Evolutionary conservation across 768 basidiomycete species (phyloP).

Genomic region (Kwoniella dendrophila): DNA sequence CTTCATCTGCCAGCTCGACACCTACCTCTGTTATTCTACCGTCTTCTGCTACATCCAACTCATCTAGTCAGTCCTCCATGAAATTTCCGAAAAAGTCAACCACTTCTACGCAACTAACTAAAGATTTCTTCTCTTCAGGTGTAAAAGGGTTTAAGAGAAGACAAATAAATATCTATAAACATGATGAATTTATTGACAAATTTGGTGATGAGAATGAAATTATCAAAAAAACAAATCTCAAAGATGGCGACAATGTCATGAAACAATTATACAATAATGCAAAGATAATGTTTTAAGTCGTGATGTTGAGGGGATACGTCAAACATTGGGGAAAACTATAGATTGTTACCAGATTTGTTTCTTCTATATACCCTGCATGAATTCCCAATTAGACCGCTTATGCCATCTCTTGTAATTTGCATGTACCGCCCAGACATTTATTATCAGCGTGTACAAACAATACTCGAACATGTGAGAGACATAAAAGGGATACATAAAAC

Average conservation of each 20-base stretch:
- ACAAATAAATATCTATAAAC: slow-evolving; percentile 79
- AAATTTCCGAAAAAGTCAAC: slow-evolving; percentile 3
- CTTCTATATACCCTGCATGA: background rate
- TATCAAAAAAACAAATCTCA: slow-evolving; percentile 67
- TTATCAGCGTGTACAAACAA: too few relatives aligned
- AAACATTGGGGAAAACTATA: too few relatives aligned
- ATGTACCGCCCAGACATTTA: too few relatives aligned
- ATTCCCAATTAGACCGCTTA: background rate
- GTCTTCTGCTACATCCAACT: slow-evolving; percentile 62
- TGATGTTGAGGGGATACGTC: too few relatives aligned
- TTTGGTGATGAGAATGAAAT: slow-evolving; percentile 65
- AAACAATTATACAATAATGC: slow-evolving; percentile 90
- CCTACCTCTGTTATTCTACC: slow-evolving; percentile 46
- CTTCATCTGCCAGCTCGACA: slow-evolving; percentile 48
- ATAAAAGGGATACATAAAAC: too few relatives aligned
- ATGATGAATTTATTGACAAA: slow-evolving; percentile 82
- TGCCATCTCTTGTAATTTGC: too few relatives aligned
- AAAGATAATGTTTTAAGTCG: slow-evolving; percentile 75
- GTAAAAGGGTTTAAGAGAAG: slow-evolving; percentile 75
- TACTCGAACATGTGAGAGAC: too few relatives aligned
- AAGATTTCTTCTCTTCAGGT: slow-evolving; percentile 62
- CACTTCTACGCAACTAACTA: too few relatives aligned
- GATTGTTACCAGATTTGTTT: too few relatives aligned
- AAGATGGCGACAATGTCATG: slow-evolving; percentile 85
- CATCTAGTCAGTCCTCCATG: slow-evolving; percentile 48